These are phyloP conservation scores for Yamadazyma mexicana DNA, from an alignment of 1,139 yeast species.

Conservation along the genomic window DNA sequence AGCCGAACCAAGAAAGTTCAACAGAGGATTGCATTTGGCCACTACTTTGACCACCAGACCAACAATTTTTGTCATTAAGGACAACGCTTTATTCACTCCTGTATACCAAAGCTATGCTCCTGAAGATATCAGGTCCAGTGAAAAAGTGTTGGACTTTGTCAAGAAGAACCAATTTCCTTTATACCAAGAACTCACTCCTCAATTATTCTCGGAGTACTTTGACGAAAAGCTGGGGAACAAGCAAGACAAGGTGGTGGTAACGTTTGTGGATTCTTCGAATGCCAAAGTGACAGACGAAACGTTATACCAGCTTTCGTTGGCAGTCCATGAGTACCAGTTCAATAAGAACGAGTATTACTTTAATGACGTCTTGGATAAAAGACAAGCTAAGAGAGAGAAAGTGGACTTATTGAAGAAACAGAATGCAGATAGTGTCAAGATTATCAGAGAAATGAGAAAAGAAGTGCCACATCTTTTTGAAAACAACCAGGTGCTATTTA, in stretches of 20 bases:
- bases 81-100: conserved; percentile 50
- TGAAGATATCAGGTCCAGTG: conserved; percentile 56
- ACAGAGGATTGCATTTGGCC: conserved; percentile 48
- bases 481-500: conserved; percentile 46
- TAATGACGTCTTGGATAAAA: conserved; percentile 32
- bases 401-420: conserved; percentile 44
- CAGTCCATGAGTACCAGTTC: conserved; percentile 55
- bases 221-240: conserved; percentile 21
- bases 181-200: conserved; percentile 50
- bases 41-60: conserved; percentile 61
- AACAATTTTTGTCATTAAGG: conserved; percentile 58
- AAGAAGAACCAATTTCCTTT: conserved; percentile 48
- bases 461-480: conserved; percentile 48
- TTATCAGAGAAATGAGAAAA: conserved; percentile 48
- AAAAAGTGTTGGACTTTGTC: conserved; percentile 50
- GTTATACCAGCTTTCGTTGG: conserved; percentile 45
- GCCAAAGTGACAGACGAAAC: conserved; percentile 34
- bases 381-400: conserved; percentile 43
- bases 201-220: conserved; percentile 35
- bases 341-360: conserved; percentile 46
- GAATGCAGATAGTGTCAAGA: conserved; percentile 39
- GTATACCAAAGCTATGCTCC: conserved; percentile 63
- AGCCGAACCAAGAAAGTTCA: conserved; percentile 26
- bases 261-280: conserved; percentile 49
- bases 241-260: conserved; percentile 51